These are phyloP conservation scores for Blastomyces emzantsi DNA, from an alignment of 2,329 filamentous ascomycete genomes.

Conservation along the genomic window DNA sequence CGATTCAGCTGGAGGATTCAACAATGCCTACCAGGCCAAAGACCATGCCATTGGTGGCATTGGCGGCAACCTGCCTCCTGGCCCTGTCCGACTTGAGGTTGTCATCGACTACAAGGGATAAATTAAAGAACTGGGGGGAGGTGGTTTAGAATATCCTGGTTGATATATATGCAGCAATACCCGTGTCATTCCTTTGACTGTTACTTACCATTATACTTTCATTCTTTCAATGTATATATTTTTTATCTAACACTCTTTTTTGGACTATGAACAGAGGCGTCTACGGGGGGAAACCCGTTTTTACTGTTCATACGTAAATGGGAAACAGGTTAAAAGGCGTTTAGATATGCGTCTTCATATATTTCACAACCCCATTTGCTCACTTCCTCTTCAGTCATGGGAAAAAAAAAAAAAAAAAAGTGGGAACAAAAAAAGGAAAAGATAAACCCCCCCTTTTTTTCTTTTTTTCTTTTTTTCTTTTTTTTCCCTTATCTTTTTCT, in stretches of 20 bases:
- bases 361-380: background rate
- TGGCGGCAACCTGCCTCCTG: slow-evolving; percentile 26
- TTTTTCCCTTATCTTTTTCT: no score
- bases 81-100: slow-evolving; percentile 19
- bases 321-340: background rate
- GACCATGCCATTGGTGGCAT: slow-evolving; percentile 26
- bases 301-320: background rate
- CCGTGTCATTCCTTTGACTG: background rate
- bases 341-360: background rate
- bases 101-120: slow-evolving; percentile 13
- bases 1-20: slow-evolving; percentile 14
- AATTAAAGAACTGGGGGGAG: background rate
- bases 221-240: background rate
- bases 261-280: background rate
- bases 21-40: slow-evolving; percentile 27
- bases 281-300: background rate
- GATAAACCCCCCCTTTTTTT: no score
- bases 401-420: background rate
- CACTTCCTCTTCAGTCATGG: background rate
- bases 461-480: no score
- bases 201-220: background rate
- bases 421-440: no score
- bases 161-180: background rate
- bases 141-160: background rate
- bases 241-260: background rate